A percentile compares a stretch with the other conserved stretches of the same genome.
Conservation (phyloP, 768 basidiomycete species). For the Porphyrellus cyaneotinctus region DNA sequence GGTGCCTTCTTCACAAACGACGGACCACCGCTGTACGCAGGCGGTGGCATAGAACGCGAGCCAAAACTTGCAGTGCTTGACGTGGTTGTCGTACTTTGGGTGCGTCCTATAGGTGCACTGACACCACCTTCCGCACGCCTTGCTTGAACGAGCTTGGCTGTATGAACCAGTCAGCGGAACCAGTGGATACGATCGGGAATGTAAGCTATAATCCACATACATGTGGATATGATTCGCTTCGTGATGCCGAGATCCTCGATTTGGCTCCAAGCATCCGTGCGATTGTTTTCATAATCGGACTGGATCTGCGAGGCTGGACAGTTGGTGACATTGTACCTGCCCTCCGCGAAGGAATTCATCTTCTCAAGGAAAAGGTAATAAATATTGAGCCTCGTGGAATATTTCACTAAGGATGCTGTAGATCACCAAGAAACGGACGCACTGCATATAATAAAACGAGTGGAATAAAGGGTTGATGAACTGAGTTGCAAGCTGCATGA, state of each 20-base stretch:
- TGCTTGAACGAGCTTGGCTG: conserved; percentile 68
- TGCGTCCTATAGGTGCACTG: conserved; percentile 35
- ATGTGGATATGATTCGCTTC: conserved; percentile 81
- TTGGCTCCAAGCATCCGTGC: conserved; percentile 76
- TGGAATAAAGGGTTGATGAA: conserved; percentile 98
- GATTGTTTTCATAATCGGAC: conserved; percentile 69
- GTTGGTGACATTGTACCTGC: conserved; percentile 71
- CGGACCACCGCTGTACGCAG: conserved; percentile 19
- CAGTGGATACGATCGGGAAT: not conserved
- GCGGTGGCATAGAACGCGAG: conserved; percentile 25
- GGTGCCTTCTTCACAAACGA: conserved; percentile 42
- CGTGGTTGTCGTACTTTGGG: conserved; percentile 23
- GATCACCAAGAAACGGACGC: conserved; percentile 33
- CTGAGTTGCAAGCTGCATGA: conserved; percentile 79
- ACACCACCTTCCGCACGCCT: conserved; percentile 35
- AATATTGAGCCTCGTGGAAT: conserved; percentile 68
- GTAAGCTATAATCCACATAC: conserved; percentile 42
- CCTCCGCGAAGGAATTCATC: conserved; percentile 79
- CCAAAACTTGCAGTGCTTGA: conserved; percentile 27
- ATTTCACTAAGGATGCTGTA: not conserved
- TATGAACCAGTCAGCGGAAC: conserved; percentile 8
- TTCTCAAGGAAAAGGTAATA: conserved; percentile 95
- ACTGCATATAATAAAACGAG: conserved; percentile 99
- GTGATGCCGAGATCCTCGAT: conserved; percentile 80
- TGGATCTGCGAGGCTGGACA: conserved; percentile 66